phyloP scores from a whole-genome alignment of 2,329 filamentous ascomycete genomes.

The Colletotrichum sp. region DNA sequence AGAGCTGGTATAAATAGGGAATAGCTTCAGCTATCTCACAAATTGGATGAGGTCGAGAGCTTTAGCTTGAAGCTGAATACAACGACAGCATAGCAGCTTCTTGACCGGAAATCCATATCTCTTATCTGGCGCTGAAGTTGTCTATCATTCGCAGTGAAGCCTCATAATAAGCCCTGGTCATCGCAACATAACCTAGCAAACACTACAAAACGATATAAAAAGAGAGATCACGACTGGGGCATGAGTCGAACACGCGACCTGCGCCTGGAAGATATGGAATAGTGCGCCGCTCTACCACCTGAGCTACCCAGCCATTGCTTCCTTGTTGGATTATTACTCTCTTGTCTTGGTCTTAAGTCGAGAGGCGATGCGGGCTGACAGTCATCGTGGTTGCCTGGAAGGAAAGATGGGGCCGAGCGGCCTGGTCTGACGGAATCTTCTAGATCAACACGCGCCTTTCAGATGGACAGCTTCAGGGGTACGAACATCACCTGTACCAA shows the following conservation, averaged over 20 bases:
- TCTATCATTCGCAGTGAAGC: background rate
- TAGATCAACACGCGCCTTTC: background rate
- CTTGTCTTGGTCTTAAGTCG: background rate
- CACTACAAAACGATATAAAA: background rate
- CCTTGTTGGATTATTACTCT: rapidly evolving
- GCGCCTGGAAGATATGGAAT: background rate
- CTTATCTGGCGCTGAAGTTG: background rate
- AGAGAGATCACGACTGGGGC: background rate
- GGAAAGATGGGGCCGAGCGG: background rate
- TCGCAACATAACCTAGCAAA: background rate
- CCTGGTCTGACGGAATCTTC: background rate
- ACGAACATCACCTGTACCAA: too few species aligned
- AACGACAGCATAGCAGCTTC: background rate
- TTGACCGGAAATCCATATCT: background rate
- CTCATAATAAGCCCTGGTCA: background rate
- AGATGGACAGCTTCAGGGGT: too few species aligned
- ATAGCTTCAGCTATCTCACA: background rate
- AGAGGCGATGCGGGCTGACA: background rate
- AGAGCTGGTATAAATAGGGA: background rate
- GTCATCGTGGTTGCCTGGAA: background rate
- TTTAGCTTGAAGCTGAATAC: rapidly evolving
- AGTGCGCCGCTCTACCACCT: background rate
- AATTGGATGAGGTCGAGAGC: background rate
- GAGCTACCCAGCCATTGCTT: background rate
- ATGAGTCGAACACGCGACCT: background rate